Percentiles rank a stretch among this genome's conserved stretches.
phyloP scores from a whole-genome alignment of 1,139 yeast genomes.

The Insectozyma bohioensis region DNA sequence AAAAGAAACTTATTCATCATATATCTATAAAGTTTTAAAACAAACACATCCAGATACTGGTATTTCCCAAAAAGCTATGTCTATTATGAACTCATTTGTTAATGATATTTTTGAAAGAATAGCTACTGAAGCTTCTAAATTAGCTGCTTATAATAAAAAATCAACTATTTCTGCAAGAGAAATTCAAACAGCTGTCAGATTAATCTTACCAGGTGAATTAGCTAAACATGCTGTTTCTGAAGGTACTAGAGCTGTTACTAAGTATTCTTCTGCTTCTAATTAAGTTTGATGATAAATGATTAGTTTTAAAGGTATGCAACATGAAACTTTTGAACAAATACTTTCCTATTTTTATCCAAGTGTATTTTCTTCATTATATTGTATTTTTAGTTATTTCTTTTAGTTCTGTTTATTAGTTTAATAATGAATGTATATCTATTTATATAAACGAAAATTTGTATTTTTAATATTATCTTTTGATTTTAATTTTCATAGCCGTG shows the following conservation, averaged over 20 bases:
- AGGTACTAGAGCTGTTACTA: constrained; percentile 99
- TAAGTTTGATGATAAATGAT: constrained; percentile 17
- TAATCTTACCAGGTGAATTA: constrained; percentile 98
- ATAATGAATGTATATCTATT: too few species aligned
- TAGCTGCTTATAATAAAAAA: constrained; percentile 99
- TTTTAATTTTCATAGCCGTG: too few species aligned
- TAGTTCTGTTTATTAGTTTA: too few species aligned
- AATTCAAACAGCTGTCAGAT: constrained; percentile 98
- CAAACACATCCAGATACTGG: constrained; percentile 99
- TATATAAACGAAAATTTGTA: too few species aligned
- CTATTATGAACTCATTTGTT: constrained; percentile 98
- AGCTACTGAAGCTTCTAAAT: constrained; percentile 97
- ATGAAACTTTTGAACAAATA: too few species aligned
- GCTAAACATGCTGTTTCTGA: constrained; percentile 99
- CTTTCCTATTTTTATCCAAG: too few species aligned
- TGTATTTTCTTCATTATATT: too few species aligned
- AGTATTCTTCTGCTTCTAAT: constrained; percentile 86
- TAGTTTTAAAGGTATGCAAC: too few species aligned
- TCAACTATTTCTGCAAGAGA: constrained; percentile 99
- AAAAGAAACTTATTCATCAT: constrained; percentile 98
- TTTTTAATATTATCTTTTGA: too few species aligned
- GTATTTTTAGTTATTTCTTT: too few species aligned
- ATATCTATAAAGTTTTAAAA: constrained; percentile 97
- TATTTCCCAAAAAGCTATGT: constrained; percentile 99
- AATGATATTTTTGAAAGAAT: constrained; percentile 95